Evolutionary conservation across 2,329 filamentous ascomycete genomes (phyloP).

Genomic region (Emergomyces orientalis): DNA sequence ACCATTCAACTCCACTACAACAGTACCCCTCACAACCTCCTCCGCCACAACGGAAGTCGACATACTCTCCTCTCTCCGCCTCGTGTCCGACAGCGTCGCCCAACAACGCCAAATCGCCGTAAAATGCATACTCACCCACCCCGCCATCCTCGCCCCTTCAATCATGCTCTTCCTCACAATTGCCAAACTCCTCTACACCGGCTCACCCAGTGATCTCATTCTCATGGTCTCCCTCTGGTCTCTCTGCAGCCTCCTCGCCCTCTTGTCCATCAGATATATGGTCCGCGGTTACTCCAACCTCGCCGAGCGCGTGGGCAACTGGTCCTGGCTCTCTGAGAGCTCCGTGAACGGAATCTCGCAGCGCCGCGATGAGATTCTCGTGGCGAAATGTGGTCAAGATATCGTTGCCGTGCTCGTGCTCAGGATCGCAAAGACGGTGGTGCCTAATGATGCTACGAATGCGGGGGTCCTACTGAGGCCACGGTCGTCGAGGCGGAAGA

Average conservation of each 20-base stretch:
- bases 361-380: conserved; percentile 51
- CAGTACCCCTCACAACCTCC: conserved; percentile 25
- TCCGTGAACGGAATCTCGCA: conserved; percentile 21
- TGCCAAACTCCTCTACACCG: conserved; percentile 32
- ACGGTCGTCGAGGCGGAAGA: conserved; percentile 14
- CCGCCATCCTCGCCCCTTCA: conserved; percentile 37
- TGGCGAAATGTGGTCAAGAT: conserved; percentile 57
- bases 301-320: conserved; percentile 50
- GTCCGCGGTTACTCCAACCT: conserved; percentile 53
- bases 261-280: conserved; percentile 52
- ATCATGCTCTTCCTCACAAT: conserved; percentile 32
- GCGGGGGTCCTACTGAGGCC: conserved; percentile 6
- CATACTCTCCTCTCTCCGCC: conserved; percentile 57
- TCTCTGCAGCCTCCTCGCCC: conserved; percentile 53
- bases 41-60: conserved; percentile 44
- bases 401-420: conserved; percentile 64
- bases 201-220: conserved; percentile 42
- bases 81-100: conserved; percentile 72
- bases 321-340: conserved; percentile 51
- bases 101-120: conserved; percentile 67
- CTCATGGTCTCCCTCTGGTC: conserved; percentile 50
- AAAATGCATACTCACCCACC: conserved; percentile 54
- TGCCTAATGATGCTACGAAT: background rate
- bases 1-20: conserved; percentile 9
- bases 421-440: conserved; percentile 16